Conservation (phyloP, 208 protist genomes). For the Acanthamoeba lugdunensis region DNA sequence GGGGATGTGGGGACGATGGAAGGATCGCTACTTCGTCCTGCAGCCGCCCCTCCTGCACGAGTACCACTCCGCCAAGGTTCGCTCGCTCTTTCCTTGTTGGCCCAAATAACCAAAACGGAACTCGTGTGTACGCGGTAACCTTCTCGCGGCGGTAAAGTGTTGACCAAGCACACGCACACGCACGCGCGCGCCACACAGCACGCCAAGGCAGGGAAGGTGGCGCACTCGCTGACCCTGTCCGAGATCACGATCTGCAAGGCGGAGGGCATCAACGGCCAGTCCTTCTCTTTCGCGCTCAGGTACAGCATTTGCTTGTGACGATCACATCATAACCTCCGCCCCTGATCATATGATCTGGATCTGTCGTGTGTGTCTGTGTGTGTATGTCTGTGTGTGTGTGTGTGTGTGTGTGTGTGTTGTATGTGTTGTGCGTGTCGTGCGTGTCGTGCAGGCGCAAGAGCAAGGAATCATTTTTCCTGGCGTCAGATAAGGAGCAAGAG, state of each 20-base stretch:
- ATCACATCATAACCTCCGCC: neutral
- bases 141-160: neutral
- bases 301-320: neutral
- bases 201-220: conserved; percentile 24
- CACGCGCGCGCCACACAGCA: neutral
- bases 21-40: conserved; percentile 47
- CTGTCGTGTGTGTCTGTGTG: neutral
- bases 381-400: no score
- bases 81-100: neutral
- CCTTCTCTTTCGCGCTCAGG: conserved; percentile 36
- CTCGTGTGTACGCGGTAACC: neutral
- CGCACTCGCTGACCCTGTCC: neutral
- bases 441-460: neutral
- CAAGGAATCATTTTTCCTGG: conserved; percentile 56
- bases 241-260: conserved; percentile 53
- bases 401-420: neutral
- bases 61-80: conserved; percentile 52
- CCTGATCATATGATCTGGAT: neutral
- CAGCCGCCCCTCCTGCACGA: conserved; percentile 48
- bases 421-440: neutral
- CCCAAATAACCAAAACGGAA: neutral
- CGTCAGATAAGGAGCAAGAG: conserved; percentile 46
- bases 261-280: conserved; percentile 27
- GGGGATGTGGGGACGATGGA: conserved; percentile 54
- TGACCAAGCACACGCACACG: neutral